These are phyloP conservation scores for Dacryopinax spathularia DNA, from an alignment of 768 basidiomycete genomes.

Conservation along the genomic window DNA sequence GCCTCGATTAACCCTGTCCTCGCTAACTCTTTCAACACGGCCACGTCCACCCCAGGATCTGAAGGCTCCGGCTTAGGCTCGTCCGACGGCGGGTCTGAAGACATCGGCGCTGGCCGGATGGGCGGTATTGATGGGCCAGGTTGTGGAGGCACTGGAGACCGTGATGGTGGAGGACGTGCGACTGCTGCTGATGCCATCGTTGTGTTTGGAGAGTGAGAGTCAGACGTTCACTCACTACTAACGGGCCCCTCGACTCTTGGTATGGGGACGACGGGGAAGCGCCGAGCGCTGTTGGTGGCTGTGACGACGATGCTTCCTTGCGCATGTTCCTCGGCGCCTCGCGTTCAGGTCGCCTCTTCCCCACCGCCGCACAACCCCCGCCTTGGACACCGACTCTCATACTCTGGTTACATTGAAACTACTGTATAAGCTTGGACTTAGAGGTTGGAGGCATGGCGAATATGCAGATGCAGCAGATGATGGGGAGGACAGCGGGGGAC, in stretches of 20 bases:
- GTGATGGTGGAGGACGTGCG: background rate
- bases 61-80: slow-evolving; percentile 14
- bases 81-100: slow-evolving; percentile 9
- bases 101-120: background rate
- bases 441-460: background rate
- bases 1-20: slow-evolving; percentile 71
- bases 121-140: background rate
- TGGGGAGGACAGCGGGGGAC: background rate
- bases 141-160: background rate
- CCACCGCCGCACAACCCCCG: no score
- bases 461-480: slow-evolving; percentile 3
- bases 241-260: background rate
- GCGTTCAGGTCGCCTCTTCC: background rate
- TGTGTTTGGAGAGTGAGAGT: background rate
- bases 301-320: background rate
- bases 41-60: slow-evolving; percentile 17
- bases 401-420: background rate
- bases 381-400: no score
- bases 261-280: background rate
- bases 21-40: slow-evolving; percentile 54
- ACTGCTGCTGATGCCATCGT: background rate
- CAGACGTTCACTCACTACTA: background rate
- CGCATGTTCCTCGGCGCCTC: background rate
- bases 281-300: background rate
- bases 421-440: no score